Conservation (phyloP, 768 basidiomycete genomes). For the Collybia sordida region DNA sequence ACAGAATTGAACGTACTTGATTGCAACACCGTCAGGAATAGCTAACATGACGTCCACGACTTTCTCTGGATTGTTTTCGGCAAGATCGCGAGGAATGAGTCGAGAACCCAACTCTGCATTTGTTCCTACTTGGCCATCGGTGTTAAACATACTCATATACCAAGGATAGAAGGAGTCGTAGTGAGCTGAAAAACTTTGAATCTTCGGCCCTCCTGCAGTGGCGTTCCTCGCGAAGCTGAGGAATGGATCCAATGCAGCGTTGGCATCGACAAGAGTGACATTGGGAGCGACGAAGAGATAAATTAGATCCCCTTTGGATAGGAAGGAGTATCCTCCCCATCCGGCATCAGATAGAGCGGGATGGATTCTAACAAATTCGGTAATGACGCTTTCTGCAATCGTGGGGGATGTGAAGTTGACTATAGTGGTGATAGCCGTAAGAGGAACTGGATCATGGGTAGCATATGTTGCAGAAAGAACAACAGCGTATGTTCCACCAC, state of each 20-base stretch:
- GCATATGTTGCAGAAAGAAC: slow-evolving; percentile 2
- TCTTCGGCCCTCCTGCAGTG: background rate
- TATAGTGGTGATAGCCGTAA: background rate
- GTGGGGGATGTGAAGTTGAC: slow-evolving; percentile 1
- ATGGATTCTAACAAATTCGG: slow-evolving; percentile 3
- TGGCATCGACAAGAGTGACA: slow-evolving; percentile 1
- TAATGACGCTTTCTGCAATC: slow-evolving; percentile 1
- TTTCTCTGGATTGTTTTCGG: slow-evolving; percentile 1
- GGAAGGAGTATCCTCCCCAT: slow-evolving; percentile 1
- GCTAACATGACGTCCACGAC: slow-evolving; percentile 13
- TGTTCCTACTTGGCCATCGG: slow-evolving; percentile 1
- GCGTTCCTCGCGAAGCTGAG: slow-evolving; percentile 1
- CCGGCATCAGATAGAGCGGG: slow-evolving; percentile 1
- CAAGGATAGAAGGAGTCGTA: slow-evolving; percentile 1
- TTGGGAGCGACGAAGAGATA: background rate
- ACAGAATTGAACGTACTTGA: slow-evolving; percentile 7
- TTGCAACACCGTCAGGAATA: slow-evolving; percentile 8
- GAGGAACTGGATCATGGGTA: background rate
- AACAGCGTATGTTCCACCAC: slow-evolving; percentile 37
- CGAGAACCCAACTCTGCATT: slow-evolving; percentile 7
- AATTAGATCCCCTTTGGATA: background rate
- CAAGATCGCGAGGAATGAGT: slow-evolving; percentile 1
- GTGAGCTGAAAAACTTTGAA: slow-evolving; percentile 7
- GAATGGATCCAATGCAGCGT: background rate
- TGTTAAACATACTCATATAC: background rate